These are phyloP conservation scores for Russula griseocarnosa DNA, from an alignment of 768 basidiomycete species.

Conservation along the genomic window DNA sequence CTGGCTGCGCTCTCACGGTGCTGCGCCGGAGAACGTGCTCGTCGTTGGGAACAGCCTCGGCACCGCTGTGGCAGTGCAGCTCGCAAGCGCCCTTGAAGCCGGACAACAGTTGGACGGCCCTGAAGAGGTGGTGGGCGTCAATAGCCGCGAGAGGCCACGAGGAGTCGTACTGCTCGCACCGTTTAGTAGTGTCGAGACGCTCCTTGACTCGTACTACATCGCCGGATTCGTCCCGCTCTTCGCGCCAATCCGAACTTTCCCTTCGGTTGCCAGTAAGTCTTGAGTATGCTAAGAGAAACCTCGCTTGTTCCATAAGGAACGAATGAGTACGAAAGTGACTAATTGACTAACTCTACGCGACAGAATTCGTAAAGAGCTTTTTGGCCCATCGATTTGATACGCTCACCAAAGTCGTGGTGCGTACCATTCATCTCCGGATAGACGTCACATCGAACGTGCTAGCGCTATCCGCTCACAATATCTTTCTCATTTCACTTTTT, in stretches of 20 bases:
- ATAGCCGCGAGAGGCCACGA: conserved; percentile 34
- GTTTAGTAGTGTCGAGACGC: conserved; percentile 37
- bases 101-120: not conserved
- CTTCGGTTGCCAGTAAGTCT: conserved; percentile 58
- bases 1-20: conserved; percentile 63
- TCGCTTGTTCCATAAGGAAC: not conserved
- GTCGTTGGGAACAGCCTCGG: conserved; percentile 88
- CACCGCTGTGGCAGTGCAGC: conserved; percentile 62
- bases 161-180: conserved; percentile 44
- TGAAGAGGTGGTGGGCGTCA: not conserved
- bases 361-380: conserved; percentile 54
- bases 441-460: not conserved
- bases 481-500: not conserved
- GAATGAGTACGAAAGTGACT: not conserved
- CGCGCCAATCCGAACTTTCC: conserved; percentile 62
- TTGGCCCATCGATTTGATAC: conserved; percentile 61
- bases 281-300: conserved; percentile 38
- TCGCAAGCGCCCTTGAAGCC: conserved; percentile 39
- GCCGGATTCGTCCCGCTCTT: conserved; percentile 66
- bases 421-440: conserved; percentile 26
- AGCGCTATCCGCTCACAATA: not conserved
- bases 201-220: conserved; percentile 66
- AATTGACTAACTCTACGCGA: not conserved
- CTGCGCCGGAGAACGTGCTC: conserved; percentile 54
- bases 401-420: conserved; percentile 54